A percentile compares a stretch with the other conserved stretches of the same genome.
These are phyloP conservation scores for Colletotrichum navitas DNA, from an alignment of 2,329 filamentous ascomycete species.

Conservation along the genomic window DNA sequence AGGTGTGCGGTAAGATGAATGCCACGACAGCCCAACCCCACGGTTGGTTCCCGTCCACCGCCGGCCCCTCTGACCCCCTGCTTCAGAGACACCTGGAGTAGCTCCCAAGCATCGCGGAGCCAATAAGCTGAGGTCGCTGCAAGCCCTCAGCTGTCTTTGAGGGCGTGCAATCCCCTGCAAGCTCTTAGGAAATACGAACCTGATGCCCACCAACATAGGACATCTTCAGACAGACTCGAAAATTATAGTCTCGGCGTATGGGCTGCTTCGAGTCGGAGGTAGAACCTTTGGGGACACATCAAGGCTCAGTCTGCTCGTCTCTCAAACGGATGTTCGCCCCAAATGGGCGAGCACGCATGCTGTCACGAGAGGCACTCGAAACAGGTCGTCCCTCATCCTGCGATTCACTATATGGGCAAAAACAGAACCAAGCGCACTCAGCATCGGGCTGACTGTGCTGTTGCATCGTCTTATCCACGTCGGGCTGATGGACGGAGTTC, in stretches of 20 bases:
- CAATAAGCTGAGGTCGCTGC: conserved; percentile 31
- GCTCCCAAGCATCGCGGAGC: conserved; percentile 20
- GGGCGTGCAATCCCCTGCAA: conserved; percentile 30
- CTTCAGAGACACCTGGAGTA: background rate
- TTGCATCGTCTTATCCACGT: conserved; percentile 16
- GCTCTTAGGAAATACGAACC: conserved; percentile 27
- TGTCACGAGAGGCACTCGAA: conserved; percentile 22
- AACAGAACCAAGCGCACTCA: conserved; percentile 20
- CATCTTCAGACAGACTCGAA: conserved; percentile 19
- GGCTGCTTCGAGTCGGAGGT: background rate
- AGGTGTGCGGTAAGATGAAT: conserved; percentile 1
- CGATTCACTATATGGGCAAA: background rate
- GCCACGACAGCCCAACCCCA: conserved; percentile 35
- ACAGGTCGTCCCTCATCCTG: conserved; percentile 10
- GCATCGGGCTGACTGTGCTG: conserved; percentile 34
- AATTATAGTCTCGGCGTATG: background rate
- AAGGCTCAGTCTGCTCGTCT: background rate
- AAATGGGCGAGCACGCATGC: background rate
- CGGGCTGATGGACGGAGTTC: conserved; percentile 15
- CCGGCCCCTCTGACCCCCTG: conserved; percentile 25
- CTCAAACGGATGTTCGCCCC: background rate
- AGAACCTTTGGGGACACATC: background rate
- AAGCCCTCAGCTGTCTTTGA: conserved; percentile 19
- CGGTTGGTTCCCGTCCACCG: conserved; percentile 26
- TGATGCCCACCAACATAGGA: conserved; percentile 10